A percentile compares a stretch with the other conserved stretches of the same genome.
Conservation (phyloP, 805 yeast species). For the Saturnispora kantuleensis region DNA sequence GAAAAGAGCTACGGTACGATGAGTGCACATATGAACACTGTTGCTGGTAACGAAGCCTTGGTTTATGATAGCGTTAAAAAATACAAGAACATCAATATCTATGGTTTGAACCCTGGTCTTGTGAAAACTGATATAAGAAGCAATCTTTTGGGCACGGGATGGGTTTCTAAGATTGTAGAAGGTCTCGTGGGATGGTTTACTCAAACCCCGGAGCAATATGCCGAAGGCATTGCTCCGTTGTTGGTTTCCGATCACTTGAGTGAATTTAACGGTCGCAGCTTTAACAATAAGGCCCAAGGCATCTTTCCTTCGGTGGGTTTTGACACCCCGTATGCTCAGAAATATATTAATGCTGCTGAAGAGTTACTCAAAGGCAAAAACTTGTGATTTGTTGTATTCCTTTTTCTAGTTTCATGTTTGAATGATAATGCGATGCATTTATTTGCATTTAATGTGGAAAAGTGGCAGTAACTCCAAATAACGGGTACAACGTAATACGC, state of each 20-base stretch:
- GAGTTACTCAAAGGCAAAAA: constrained; percentile 16
- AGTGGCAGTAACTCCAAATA: no score
- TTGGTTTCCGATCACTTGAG: constrained; percentile 25
- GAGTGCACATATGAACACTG: constrained; percentile 31
- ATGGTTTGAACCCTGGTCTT: constrained; percentile 33
- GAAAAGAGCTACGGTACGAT: constrained; percentile 23
- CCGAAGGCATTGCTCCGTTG: constrained; percentile 23
- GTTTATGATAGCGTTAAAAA: constrained; percentile 16
- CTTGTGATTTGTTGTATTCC: neutral
- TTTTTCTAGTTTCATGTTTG: no score
- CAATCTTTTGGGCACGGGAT: constrained; percentile 26
- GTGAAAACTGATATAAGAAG: constrained; percentile 28
- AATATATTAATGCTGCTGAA: constrained; percentile 20
- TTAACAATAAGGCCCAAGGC: constrained; percentile 24
- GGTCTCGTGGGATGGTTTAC: constrained; percentile 23
- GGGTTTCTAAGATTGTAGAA: constrained; percentile 22
- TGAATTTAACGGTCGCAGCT: constrained; percentile 22
- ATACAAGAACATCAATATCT: constrained; percentile 19
- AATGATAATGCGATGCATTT: no score
- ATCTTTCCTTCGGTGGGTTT: constrained; percentile 23
- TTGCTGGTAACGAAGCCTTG: constrained; percentile 34
- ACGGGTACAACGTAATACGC: no score
- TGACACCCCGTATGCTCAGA: constrained; percentile 22
- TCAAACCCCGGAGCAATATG: constrained; percentile 28
- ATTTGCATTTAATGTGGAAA: no score